These are phyloP conservation scores for Aspergillus unguis DNA, from an alignment of 2,329 filamentous ascomycete species.

Conservation along the genomic window DNA sequence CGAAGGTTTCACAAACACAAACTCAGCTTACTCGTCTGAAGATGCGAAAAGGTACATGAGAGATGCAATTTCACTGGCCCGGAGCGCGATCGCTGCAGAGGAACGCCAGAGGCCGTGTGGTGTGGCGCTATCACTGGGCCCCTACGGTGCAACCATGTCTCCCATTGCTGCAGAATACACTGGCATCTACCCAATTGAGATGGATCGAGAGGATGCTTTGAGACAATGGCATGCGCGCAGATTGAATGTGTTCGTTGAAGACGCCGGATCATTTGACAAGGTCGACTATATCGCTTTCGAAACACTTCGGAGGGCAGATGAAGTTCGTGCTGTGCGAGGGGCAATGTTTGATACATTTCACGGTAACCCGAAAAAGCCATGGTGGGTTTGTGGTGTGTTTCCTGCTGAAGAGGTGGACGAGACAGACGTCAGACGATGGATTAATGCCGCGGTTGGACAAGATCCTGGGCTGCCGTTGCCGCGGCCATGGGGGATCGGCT, in stretches of 20 bases:
- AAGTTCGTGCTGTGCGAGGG: constrained; percentile 57
- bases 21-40: constrained; percentile 43
- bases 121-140: constrained; percentile 59
- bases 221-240: constrained; percentile 57
- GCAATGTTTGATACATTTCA: constrained; percentile 31
- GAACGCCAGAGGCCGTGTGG: constrained; percentile 5
- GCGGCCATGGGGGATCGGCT: constrained; percentile 60
- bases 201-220: constrained; percentile 46
- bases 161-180: constrained; percentile 63
- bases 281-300: constrained; percentile 61
- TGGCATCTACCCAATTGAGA: constrained; percentile 55
- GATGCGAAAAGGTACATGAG: constrained; percentile 45
- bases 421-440: constrained; percentile 45
- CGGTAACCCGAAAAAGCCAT: constrained; percentile 32
- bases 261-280: constrained; percentile 24
- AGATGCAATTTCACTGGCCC: constrained; percentile 37
- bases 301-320: constrained; percentile 62
- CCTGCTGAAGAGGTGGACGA: constrained; percentile 51
- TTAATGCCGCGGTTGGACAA: constrained; percentile 36
- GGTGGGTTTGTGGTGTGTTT: constrained; percentile 64
- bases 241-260: constrained; percentile 48
- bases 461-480: constrained; percentile 7
- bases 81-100: constrained; percentile 26
- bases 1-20: constrained; percentile 55
- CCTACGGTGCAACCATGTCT: constrained; percentile 65